These are phyloP conservation scores for Tetrahymena malaccensis DNA, from an alignment of 73 alveolate genomes.

Conservation along the genomic window DNA sequence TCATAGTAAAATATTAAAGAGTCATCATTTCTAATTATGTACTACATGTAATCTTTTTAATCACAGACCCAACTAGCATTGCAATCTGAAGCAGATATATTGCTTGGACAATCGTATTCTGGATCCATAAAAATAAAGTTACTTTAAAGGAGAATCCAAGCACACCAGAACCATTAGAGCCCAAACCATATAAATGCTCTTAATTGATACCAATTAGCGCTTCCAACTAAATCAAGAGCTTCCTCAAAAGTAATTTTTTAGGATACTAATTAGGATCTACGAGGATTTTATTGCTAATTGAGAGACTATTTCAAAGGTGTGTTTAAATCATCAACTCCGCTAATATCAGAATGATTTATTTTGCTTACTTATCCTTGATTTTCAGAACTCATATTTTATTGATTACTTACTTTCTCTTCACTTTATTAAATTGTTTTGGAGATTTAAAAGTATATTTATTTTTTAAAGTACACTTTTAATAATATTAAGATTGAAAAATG, in stretches of 20 bases:
- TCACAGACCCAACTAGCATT: background rate
- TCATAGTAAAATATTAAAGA: conserved; percentile 7
- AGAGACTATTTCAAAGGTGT: background rate
- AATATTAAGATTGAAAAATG: no score
- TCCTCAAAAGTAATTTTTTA: conserved; percentile 20
- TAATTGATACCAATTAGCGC: conserved; percentile 9
- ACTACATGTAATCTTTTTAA: background rate
- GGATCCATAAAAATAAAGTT: conserved; percentile 8
- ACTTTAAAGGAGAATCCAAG: conserved; percentile 28
- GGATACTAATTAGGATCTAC: background rate
- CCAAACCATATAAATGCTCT: conserved; percentile 29
- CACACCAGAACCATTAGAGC: conserved; percentile 13
- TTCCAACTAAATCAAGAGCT: conserved; percentile 26
- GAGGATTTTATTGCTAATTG: background rate
- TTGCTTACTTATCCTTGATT: background rate
- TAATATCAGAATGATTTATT: background rate
- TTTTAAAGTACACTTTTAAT: background rate
- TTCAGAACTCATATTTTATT: background rate
- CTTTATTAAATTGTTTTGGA: background rate
- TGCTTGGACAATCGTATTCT: background rate
- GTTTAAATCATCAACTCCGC: background rate
- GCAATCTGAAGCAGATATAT: background rate
- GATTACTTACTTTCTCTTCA: background rate
- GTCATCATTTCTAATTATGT: background rate
- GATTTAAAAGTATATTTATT: background rate